Conservation (phyloP, 352 stramenopile genomes). For the Globisporangium rhizosaccharum region DNA sequence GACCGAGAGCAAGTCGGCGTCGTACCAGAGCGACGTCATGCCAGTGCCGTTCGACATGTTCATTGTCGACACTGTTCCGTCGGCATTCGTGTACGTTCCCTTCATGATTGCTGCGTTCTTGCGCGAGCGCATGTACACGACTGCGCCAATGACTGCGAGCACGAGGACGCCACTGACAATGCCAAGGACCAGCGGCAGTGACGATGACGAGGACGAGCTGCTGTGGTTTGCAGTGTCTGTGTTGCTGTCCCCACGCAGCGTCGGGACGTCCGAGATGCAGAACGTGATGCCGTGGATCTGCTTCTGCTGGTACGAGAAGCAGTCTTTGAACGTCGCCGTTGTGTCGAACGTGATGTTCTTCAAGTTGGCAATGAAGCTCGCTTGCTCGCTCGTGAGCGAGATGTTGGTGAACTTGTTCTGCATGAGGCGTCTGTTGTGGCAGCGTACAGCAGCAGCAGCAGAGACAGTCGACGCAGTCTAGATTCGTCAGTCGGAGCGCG, state of each 20-base stretch:
- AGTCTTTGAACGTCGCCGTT: background rate
- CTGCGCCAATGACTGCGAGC: background rate
- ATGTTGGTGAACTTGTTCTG: conserved; percentile 38
- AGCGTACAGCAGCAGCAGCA: too few species aligned
- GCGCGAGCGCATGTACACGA: background rate
- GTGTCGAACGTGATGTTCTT: conserved; percentile 3
- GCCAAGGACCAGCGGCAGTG: background rate
- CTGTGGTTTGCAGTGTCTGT: background rate
- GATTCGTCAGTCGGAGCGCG: too few species aligned
- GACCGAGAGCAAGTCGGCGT: conserved; percentile 34
- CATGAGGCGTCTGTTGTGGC: too few species aligned
- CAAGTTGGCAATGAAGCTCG: background rate
- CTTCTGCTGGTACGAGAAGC: background rate
- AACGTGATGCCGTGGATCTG: background rate
- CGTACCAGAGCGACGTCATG: conserved; percentile 30
- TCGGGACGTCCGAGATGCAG: background rate
- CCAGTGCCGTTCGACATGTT: background rate
- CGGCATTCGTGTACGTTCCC: conserved; percentile 1
- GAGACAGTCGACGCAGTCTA: too few species aligned
- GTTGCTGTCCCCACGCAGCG: conserved; percentile 10
- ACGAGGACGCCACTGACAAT: background rate
- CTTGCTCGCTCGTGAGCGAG: background rate
- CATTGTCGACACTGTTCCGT: background rate
- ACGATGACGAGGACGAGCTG: background rate
- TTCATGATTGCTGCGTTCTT: background rate